These are phyloP conservation scores for Maudiozyma serrabonitensis DNA, from an alignment of 805 yeast species.

Conservation along the genomic window DNA sequence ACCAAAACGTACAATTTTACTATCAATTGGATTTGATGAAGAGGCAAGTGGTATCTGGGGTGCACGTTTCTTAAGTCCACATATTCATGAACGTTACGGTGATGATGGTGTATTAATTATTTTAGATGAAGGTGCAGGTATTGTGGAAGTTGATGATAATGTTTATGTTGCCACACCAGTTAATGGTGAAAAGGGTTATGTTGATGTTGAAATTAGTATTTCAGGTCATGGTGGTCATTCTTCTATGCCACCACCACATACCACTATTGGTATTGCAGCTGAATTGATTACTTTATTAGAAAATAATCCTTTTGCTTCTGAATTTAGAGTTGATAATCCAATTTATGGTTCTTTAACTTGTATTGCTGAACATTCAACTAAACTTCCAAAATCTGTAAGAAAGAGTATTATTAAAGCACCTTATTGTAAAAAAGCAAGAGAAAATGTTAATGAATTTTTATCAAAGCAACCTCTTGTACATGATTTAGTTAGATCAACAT, in stretches of 20 bases:
- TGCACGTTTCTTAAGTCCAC: constrained; percentile 40
- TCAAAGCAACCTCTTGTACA: constrained; percentile 12
- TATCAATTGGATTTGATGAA: constrained; percentile 74
- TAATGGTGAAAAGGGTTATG: constrained; percentile 53
- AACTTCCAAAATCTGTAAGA: constrained; percentile 15
- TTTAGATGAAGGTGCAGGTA: constrained; percentile 58
- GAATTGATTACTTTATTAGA: constrained; percentile 51
- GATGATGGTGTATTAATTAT: constrained; percentile 48
- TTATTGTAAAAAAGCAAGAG: constrained; percentile 25
- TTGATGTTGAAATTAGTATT: constrained; percentile 43
- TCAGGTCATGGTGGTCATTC: constrained; percentile 72
- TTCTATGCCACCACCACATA: constrained; percentile 72
- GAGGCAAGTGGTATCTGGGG: constrained; percentile 59
- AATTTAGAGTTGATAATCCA: constrained; percentile 48
- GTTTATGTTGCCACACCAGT: constrained; percentile 44
- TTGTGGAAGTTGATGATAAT: constrained; percentile 31
- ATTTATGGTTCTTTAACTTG: constrained; percentile 48
- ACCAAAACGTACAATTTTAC: constrained; percentile 54
- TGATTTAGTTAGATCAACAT: constrained; percentile 49
- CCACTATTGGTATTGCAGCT: constrained; percentile 65
- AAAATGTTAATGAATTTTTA: constrained; percentile 24
- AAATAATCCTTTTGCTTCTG: constrained; percentile 33
- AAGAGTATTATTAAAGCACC: constrained; percentile 29
- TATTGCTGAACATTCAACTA: constrained; percentile 40
- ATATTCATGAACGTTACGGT: constrained; percentile 48